These are phyloP conservation scores for Fusarium sp. DNA, from an alignment of 2,329 filamentous ascomycete genomes.

Conservation along the genomic window DNA sequence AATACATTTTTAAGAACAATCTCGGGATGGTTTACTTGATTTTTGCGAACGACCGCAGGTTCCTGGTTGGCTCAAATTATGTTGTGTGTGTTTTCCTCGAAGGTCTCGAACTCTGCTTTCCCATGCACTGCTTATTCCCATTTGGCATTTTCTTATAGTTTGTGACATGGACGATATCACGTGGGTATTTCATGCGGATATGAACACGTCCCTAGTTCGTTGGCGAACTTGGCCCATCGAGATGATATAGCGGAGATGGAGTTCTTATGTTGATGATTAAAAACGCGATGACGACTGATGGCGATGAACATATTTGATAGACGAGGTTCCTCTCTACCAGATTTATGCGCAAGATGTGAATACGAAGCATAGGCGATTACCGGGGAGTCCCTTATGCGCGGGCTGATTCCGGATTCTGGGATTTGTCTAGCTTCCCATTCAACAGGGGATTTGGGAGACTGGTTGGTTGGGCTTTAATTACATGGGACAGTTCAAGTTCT, in stretches of 20 bases:
- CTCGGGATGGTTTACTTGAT: constrained; percentile 32
- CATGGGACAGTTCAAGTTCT: constrained; percentile 19
- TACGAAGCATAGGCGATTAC: not conserved
- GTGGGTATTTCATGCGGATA: not conserved
- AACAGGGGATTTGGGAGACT: constrained; percentile 6
- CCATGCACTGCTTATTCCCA: constrained; percentile 1
- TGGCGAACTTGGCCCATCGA: not conserved
- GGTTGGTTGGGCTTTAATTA: not conserved
- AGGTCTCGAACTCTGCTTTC: not conserved
- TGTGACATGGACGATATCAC: not conserved
- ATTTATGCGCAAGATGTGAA: not conserved
- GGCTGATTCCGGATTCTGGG: not conserved
- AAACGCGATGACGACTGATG: constrained; percentile 37
- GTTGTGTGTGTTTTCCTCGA: constrained; percentile 13
- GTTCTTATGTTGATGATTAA: constrained; percentile 34
- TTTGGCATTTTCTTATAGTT: constrained; percentile 4
- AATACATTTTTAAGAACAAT: constrained; percentile 36
- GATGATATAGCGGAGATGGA: constrained; percentile 1
- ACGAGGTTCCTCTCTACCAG: constrained; percentile 3
- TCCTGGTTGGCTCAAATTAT: constrained; percentile 15
- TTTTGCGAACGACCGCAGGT: constrained; percentile 25
- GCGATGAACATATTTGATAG: constrained; percentile 15
- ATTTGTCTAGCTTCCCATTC: constrained; percentile 1
- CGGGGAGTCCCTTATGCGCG: not conserved
- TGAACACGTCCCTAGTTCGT: not conserved